These are phyloP conservation scores for Pyrus pyrifolia DNA, from an alignment of 306 rosid species.

Conservation along the genomic window DNA sequence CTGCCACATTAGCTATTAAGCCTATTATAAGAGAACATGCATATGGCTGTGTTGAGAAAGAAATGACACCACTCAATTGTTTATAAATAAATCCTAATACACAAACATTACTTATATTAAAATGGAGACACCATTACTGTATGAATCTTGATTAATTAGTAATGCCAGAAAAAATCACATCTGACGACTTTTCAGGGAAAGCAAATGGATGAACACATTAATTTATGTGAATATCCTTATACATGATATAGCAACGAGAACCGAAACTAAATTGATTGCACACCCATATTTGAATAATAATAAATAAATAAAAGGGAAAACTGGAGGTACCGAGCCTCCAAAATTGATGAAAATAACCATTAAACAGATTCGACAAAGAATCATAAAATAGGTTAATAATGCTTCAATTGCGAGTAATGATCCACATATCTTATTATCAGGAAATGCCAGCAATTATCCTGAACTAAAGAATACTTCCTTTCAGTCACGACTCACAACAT, in stretches of 20 bases:
- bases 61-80: not conserved
- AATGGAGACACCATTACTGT: not conserved
- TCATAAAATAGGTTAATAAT: not conserved
- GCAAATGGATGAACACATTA: not conserved
- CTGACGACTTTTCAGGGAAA: not conserved
- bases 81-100: not conserved
- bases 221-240: not conserved
- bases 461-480: not conserved
- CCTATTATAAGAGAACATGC: not conserved
- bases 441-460: not conserved
- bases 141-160: not conserved
- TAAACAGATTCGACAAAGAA: not conserved
- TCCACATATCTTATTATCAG: not conserved
- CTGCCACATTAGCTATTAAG: not conserved
- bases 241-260: not conserved
- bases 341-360: not conserved
- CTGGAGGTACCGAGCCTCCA: not conserved
- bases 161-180: not conserved
- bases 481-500: not conserved
- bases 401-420: not conserved
- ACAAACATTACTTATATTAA: not conserved
- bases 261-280: not conserved
- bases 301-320: not conserved
- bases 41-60: not conserved
- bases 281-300: not conserved